Evolutionary conservation across 352 stramenopile species (phyloP).

Genomic region (Heterotrichella gracilis): DNA sequence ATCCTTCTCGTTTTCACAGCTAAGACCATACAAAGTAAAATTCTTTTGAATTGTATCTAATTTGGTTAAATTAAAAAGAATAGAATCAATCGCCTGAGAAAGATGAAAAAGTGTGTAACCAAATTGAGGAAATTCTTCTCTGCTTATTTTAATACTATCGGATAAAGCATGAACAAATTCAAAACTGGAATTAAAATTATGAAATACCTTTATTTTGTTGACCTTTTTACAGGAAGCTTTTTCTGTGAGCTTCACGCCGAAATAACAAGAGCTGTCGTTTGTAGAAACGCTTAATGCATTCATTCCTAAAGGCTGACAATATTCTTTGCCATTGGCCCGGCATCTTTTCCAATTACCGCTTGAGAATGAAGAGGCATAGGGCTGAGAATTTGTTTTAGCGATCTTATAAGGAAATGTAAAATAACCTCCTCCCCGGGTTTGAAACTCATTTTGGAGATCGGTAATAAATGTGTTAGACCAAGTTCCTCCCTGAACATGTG

Average conservation of each 20-base stretch:
- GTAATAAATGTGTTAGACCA: background rate
- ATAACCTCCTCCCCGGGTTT: background rate
- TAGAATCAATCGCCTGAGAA: background rate
- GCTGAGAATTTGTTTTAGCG: background rate
- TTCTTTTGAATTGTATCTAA: background rate
- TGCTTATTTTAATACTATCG: background rate
- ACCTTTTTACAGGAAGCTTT: background rate
- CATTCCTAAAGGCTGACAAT: background rate
- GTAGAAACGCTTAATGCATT: background rate
- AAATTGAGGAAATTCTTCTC: background rate
- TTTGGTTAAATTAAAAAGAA: background rate
- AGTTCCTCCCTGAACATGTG: background rate
- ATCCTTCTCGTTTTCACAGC: background rate
- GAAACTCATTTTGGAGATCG: background rate
- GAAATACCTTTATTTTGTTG: background rate
- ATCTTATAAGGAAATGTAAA: slow-evolving; percentile 6
- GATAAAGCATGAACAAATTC: background rate
- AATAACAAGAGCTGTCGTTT: background rate
- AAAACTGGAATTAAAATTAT: background rate
- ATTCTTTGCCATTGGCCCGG: background rate
- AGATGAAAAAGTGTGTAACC: background rate
- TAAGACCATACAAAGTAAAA: background rate
- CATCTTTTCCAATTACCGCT: background rate
- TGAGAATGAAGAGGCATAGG: background rate
- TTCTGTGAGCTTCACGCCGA: background rate